These are phyloP conservation scores for Aspergillus melleus DNA, from an alignment of 2,329 filamentous ascomycete genomes.

Conservation along the genomic window DNA sequence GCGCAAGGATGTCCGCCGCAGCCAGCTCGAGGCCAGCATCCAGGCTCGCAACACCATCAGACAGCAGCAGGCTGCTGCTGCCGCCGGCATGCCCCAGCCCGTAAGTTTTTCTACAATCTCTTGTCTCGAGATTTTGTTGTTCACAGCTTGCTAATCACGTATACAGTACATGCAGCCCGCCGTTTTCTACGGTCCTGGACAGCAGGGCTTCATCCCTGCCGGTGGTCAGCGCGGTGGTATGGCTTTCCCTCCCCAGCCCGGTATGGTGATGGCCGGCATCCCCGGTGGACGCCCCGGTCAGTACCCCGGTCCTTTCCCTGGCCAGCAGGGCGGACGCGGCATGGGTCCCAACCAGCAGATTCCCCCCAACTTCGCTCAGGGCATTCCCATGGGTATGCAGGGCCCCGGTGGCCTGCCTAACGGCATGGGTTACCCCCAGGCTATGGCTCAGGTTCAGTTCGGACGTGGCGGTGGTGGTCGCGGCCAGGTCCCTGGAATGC, in stretches of 20 bases:
- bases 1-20: slow-evolving; percentile 99
- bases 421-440: slow-evolving; percentile 76
- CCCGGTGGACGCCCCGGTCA: slow-evolving; percentile 82
- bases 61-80: slow-evolving; percentile 94
- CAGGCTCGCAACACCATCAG: slow-evolving; percentile 98
- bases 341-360: slow-evolving; percentile 80
- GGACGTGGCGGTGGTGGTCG: slow-evolving; percentile 69
- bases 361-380: slow-evolving; percentile 80
- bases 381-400: slow-evolving; percentile 60
- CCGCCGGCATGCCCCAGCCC: slow-evolving; percentile 77
- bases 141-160: slow-evolving; percentile 8
- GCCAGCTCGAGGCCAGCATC: slow-evolving; percentile 97
- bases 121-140: slow-evolving; percentile 1
- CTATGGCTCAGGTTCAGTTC: slow-evolving; percentile 77
- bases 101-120: slow-evolving; percentile 24
- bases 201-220: slow-evolving; percentile 57
- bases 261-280: slow-evolving; percentile 58
- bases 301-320: slow-evolving; percentile 77
- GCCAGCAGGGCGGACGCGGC: slow-evolving; percentile 84
- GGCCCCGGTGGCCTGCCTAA: slow-evolving; percentile 72
- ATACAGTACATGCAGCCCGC: slow-evolving; percentile 76
- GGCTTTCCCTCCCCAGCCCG: slow-evolving; percentile 58
- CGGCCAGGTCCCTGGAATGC: slow-evolving; percentile 68
- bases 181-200: slow-evolving; percentile 86
- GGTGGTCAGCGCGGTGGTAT: slow-evolving; percentile 60